phyloP scores from a whole-genome alignment of 441 rosid species.

The Gossypium trilobum region DNA sequence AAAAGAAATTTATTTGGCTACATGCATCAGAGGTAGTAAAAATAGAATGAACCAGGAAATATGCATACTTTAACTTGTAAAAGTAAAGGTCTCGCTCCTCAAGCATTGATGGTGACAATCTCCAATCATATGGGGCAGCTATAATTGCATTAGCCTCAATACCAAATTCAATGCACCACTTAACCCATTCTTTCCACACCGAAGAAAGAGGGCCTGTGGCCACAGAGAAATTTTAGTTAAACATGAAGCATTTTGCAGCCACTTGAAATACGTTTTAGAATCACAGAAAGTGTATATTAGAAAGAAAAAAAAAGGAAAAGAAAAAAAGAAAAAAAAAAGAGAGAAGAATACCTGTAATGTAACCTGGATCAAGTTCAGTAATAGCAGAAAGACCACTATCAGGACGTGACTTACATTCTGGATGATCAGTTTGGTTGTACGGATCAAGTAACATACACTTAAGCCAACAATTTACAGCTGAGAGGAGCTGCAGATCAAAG shows the following conservation, averaged over 20 bases:
- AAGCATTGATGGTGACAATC: constrained; percentile 85
- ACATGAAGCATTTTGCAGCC: constrained; percentile 3
- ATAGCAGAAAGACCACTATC: constrained; percentile 92
- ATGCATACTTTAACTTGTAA: constrained; percentile 84
- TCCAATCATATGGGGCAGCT: constrained; percentile 97
- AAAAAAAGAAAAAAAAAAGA: background rate
- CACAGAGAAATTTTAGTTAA: constrained; percentile 13
- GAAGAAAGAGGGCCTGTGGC: constrained; percentile 85
- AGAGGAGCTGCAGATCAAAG: constrained; percentile 59
- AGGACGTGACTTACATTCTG: constrained; percentile 94
- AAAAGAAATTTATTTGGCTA: constrained; percentile 1
- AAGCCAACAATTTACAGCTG: constrained; percentile 97
- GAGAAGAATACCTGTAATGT: constrained; percentile 59
- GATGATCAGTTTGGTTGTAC: constrained; percentile 89
- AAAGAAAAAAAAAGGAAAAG: background rate
- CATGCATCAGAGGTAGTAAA: constrained; percentile 4
- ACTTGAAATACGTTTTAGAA: background rate
- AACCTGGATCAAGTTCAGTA: constrained; percentile 95
- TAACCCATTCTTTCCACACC: constrained; percentile 97
- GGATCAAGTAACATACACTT: constrained; percentile 90
- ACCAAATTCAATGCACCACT: constrained; percentile 97
- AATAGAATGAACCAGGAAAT: constrained; percentile 1
- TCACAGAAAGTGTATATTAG: background rate
- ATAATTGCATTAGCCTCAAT: constrained; percentile 86
- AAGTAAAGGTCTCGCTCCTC: constrained; percentile 96